phyloP scores from a whole-genome alignment of 257 asterid species.

The Echites panduratus region DNA sequence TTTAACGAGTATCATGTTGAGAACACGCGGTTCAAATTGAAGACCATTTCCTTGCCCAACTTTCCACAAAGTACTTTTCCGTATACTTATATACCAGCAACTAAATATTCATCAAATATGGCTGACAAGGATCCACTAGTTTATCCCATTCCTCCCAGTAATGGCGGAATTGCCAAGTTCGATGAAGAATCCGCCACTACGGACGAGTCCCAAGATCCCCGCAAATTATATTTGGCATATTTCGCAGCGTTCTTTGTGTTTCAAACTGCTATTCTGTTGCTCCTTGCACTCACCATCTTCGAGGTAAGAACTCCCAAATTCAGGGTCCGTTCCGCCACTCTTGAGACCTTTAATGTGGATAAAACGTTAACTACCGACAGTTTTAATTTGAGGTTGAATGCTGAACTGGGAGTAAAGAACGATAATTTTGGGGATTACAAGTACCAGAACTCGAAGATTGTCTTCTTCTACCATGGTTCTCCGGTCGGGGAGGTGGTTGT shows the following conservation, averaged over 20 bases:
- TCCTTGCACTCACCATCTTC: slow-evolving; percentile 31
- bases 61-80: too few species aligned
- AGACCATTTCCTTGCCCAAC: too few species aligned
- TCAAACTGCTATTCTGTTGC: slow-evolving; percentile 24
- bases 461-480: slow-evolving; percentile 23
- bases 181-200: slow-evolving; percentile 1
- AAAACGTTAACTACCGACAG: neutral
- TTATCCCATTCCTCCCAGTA: too few species aligned
- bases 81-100: too few species aligned
- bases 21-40: too few species aligned
- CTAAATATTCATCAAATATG: too few species aligned
- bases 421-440: slow-evolving; percentile 38
- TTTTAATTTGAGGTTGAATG: slow-evolving; percentile 24
- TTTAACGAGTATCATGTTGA: too few species aligned
- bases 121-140: too few species aligned
- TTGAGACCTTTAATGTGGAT: slow-evolving; percentile 7
- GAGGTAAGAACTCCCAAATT: slow-evolving; percentile 35
- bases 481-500: slow-evolving; percentile 29
- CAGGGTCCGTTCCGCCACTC: slow-evolving; percentile 18
- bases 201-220: slow-evolving; percentile 14
- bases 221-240: slow-evolving; percentile 22
- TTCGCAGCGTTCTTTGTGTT: slow-evolving; percentile 25
- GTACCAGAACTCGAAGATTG: slow-evolving; percentile 21
- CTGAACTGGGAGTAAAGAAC: slow-evolving; percentile 34
- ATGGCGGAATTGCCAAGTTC: too few species aligned